A percentile compares a stretch with the other conserved stretches of the same genome.
Conservation (phyloP, 805 yeast genomes). For the Zygotorulaspora danielsina region DNA sequence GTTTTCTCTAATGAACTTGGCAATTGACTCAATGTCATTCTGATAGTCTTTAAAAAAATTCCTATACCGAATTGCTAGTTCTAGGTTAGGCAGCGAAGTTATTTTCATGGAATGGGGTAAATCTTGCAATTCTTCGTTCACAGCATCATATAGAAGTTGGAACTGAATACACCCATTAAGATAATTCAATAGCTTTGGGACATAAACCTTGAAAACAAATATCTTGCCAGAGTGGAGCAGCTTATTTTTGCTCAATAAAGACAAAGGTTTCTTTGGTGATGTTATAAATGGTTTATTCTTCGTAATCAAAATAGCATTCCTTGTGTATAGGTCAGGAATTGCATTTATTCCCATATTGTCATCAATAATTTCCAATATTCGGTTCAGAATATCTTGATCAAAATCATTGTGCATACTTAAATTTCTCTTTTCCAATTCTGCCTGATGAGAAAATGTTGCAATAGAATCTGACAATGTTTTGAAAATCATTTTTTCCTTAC, state of each 20-base stretch:
- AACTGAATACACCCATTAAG: slow-evolving; percentile 22
- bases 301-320: slow-evolving; percentile 35
- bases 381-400: slow-evolving; percentile 29
- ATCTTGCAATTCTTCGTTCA: slow-evolving; percentile 13
- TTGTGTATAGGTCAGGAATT: slow-evolving; percentile 40
- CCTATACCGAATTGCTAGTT: slow-evolving; percentile 3
- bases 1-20: slow-evolving; percentile 22
- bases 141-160: slow-evolving; percentile 13
- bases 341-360: slow-evolving; percentile 39
- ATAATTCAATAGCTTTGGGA: slow-evolving; percentile 28
- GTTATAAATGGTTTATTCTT: slow-evolving; percentile 24
- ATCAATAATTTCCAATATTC: slow-evolving; percentile 32
- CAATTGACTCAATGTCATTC: slow-evolving; percentile 9
- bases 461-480: slow-evolving; percentile 48
- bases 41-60: slow-evolving; percentile 6
- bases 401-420: slow-evolving; percentile 31
- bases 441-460: slow-evolving; percentile 38
- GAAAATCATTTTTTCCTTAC: slow-evolving; percentile 49
- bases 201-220: slow-evolving; percentile 33
- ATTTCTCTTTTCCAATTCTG: slow-evolving; percentile 36
- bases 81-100: slow-evolving; percentile 21
- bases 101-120: slow-evolving; percentile 9
- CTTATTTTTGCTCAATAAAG: slow-evolving; percentile 35
- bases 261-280: slow-evolving; percentile 36
- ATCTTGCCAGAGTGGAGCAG: slow-evolving; percentile 32